Evolutionary conservation across 176 grass and related monocot genomes (phyloP), one percentile per base, ranked within the genome.

Genomic region (Oryza punctata): DNA sequence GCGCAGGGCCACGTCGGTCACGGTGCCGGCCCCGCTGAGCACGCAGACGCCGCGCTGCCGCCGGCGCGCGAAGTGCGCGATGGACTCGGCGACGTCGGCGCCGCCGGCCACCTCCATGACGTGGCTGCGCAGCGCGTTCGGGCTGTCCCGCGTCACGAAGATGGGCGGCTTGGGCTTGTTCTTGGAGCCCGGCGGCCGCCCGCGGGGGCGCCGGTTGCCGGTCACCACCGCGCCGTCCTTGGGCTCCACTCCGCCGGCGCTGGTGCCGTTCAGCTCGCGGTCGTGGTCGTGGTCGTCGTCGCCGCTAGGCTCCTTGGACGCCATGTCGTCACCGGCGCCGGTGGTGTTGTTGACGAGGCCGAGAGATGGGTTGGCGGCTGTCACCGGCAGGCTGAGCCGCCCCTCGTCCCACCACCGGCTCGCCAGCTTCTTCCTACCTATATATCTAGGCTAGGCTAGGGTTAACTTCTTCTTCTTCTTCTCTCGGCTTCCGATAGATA

Each of bases 101-200:
- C 94, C 94, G 72, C 81, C 81, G 45, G 89, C 83, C 28, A 97
- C 87, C 75, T 97, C 94, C 91, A 97, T 89, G 24, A 97, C 89
- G 61, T 93, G 94, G 81, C 94, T 93, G 82, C 87, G 91, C 73
- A 97, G 78, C 10, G 94, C 91, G 82, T 93, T 93, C 49, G 94
- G 91, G 87, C 94, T 91, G 80, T 97, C 94, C 23, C 91, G 86
- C 15, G 91, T 97, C 28, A 97, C 84, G 84, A 97, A 93, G 76
- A 97, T 93, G 72, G 94, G 94, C 6, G 94, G 91, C 84, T 91
- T 97, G 0, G 94, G 94, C 75, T 91, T 97, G 73, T 97, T 97
- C 89, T 97, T 97, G 57, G 94, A 97, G 3, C 94, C 94, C 15
- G 86, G 59, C 3, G 94, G 94, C 0, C 94, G 91, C 9, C 94